A percentile compares a stretch with the other conserved stretches of the same genome.
phyloP scores from a whole-genome alignment of 2,329 filamentous ascomycete species.

The Monilinia aucupariae region DNA sequence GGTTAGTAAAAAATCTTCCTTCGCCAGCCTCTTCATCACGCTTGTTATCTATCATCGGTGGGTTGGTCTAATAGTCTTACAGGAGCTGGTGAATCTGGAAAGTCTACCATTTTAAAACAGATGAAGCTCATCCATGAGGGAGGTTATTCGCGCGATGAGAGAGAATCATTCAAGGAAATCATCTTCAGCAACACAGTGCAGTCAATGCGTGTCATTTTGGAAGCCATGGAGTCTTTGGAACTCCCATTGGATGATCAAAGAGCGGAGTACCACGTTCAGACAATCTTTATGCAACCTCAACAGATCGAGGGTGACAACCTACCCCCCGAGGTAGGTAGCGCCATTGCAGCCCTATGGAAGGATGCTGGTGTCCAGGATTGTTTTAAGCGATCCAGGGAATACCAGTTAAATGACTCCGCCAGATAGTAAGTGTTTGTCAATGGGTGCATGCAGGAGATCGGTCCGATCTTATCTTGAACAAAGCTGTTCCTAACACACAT shows the following conservation, averaged over 20 bases:
- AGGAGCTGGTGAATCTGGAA: constrained; percentile 87
- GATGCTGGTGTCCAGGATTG: constrained; percentile 81
- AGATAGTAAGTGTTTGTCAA: constrained; percentile 64
- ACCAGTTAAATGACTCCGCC: constrained; percentile 91
- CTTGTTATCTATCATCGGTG: constrained; percentile 11
- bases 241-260: constrained; percentile 68
- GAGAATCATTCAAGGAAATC: constrained; percentile 89
- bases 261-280: constrained; percentile 36
- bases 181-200: constrained; percentile 94
- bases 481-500: constrained; percentile 13
- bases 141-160: constrained; percentile 94
- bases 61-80: constrained; percentile 17
- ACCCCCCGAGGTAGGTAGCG: constrained; percentile 70
- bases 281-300: constrained; percentile 38
- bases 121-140: constrained; percentile 99
- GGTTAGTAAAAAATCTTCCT: constrained; percentile 55
- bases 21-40: background rate
- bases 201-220: constrained; percentile 85
- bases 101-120: constrained; percentile 91
- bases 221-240: constrained; percentile 82
- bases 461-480: background rate
- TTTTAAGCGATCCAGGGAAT: constrained; percentile 80
- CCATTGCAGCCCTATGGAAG: constrained; percentile 77
- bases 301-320: constrained; percentile 79
- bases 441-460: background rate